These are phyloP conservation scores for Polyplosphaeria fusca DNA, from an alignment of 495 filamentous ascomycete species.

Conservation along the genomic window DNA sequence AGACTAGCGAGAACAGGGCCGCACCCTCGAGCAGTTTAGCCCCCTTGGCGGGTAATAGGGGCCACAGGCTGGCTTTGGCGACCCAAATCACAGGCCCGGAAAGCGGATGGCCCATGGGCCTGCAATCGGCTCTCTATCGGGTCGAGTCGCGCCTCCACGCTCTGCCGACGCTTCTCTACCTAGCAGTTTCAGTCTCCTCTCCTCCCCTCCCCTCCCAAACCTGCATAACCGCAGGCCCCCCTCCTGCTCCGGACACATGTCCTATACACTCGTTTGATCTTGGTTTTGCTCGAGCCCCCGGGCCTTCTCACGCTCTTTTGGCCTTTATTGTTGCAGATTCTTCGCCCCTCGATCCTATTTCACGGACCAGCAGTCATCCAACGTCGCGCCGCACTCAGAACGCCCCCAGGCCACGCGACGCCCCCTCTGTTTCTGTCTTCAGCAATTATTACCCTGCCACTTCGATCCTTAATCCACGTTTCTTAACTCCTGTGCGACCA, in stretches of 20 bases:
- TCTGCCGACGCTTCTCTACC: constrained; percentile 28
- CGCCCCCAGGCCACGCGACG: neutral
- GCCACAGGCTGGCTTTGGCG: constrained; percentile 10
- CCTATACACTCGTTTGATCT: constrained; percentile 33
- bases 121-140: constrained; percentile 4
- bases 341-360: neutral
- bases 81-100: constrained; percentile 16
- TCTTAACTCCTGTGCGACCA: constrained; percentile 22
- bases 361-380: too few relatives aligned
- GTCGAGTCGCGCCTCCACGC: constrained; percentile 16
- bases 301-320: constrained; percentile 21
- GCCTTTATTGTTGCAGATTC: neutral
- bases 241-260: constrained; percentile 21
- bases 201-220: constrained; percentile 17
- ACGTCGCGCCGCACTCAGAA: too few relatives aligned
- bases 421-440: constrained; percentile 1
- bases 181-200: constrained; percentile 24
- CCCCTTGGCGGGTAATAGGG: constrained; percentile 24
- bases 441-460: neutral
- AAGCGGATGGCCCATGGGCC: constrained; percentile 13
- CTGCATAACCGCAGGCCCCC: constrained; percentile 23
- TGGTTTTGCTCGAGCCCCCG: constrained; percentile 26
- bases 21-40: constrained; percentile 3
- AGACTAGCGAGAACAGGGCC: too few relatives aligned
- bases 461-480: constrained; percentile 6